These are phyloP conservation scores for Euphorbia schlechtendalii DNA, from an alignment of 441 rosid species.

Conservation along the genomic window DNA sequence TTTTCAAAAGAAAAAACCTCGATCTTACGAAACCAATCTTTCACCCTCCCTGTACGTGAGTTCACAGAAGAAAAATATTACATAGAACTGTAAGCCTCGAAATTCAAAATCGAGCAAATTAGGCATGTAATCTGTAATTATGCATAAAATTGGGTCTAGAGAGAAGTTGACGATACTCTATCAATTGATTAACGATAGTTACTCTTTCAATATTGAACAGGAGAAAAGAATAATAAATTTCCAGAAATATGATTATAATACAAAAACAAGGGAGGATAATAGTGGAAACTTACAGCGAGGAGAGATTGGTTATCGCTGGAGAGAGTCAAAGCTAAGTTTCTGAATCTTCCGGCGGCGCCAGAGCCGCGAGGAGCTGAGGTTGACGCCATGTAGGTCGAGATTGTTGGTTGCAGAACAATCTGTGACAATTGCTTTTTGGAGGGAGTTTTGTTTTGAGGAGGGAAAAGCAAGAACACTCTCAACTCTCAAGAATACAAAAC, in stretches of 20 bases:
- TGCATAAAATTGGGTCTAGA: neutral
- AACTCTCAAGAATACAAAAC: no score
- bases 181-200: no score
- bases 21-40: neutral
- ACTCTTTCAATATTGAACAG: no score
- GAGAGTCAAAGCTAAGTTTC: slow-evolving; percentile 41
- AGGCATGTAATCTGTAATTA: neutral
- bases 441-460: no score
- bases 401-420: neutral
- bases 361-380: slow-evolving; percentile 39
- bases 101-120: neutral
- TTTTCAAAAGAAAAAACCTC: neutral
- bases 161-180: neutral
- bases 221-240: neutral
- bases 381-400: slow-evolving; percentile 27
- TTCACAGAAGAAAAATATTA: no score
- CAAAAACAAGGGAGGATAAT: neutral
- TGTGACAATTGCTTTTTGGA: no score
- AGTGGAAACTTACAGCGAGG: slow-evolving; percentile 35
- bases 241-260: neutral
- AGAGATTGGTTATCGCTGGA: slow-evolving; percentile 46
- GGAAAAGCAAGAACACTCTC: no score
- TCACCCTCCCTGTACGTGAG: neutral
- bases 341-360: slow-evolving; percentile 34
- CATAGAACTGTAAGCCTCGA: neutral